A percentile compares a stretch with the other conserved stretches of the same genome.
Evolutionary conservation across 768 basidiomycete genomes (phyloP).

Genomic region (Suillus weaverae): DNA sequence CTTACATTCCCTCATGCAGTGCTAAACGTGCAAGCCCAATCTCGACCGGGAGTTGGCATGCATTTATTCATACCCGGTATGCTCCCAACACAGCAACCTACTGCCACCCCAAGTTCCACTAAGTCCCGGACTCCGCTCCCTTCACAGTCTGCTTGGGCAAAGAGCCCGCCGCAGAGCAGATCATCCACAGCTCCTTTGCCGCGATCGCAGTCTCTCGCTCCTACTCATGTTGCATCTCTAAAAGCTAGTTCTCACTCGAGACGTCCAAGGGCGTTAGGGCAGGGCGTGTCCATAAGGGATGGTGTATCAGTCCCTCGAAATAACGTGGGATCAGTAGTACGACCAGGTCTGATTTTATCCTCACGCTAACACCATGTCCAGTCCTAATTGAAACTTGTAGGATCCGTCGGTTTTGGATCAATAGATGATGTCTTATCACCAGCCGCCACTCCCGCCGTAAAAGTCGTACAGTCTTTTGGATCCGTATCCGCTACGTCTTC

Average conservation of each 20-base stretch:
- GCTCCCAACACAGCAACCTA: constrained; percentile 42
- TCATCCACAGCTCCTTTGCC: constrained; percentile 34
- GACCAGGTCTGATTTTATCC: constrained; percentile 53
- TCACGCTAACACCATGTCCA: not conserved
- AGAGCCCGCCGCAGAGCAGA: constrained; percentile 68
- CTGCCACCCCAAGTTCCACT: constrained; percentile 64
- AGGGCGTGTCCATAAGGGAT: constrained; percentile 75
- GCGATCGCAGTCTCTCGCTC: no score
- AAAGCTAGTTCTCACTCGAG: constrained; percentile 64
- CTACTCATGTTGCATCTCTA: constrained; percentile 26
- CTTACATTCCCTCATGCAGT: no score
- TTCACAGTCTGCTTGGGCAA: constrained; percentile 86
- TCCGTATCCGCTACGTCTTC: constrained; percentile 58
- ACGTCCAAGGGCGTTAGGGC: constrained; percentile 71
- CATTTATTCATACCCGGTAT: constrained; percentile 52
- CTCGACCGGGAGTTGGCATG: constrained; percentile 22
- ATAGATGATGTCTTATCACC: constrained; percentile 85
- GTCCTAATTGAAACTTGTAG: constrained; percentile 33
- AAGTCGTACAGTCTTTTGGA: constrained; percentile 81
- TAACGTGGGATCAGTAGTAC: constrained; percentile 59
- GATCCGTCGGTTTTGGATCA: constrained; percentile 84
- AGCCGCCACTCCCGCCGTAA: constrained; percentile 60
- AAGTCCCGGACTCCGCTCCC: constrained; percentile 74
- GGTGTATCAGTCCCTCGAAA: constrained; percentile 71
- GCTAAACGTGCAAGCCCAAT: no score